phyloP scores from a whole-genome alignment of 306 rosid species.

The Glycyrrhiza uralensis region DNA sequence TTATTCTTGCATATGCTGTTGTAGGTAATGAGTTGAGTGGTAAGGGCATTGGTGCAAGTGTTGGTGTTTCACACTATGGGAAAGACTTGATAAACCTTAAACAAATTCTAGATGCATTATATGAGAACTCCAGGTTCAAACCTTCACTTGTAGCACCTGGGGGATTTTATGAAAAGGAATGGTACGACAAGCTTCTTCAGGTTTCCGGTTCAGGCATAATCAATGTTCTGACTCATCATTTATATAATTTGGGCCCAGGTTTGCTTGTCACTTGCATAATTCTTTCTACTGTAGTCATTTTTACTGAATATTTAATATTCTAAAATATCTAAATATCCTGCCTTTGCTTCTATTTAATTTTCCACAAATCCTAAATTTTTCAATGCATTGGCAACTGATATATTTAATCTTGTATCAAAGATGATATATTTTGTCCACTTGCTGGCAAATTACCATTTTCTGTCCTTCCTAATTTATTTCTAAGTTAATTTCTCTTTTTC shows the following conservation, averaged over 20 bases:
- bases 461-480: not conserved
- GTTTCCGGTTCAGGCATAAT: constrained; percentile 73
- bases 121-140: constrained; percentile 45
- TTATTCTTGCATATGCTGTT: constrained; percentile 23
- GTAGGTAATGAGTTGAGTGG: constrained; percentile 94
- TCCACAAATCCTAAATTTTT: not conserved
- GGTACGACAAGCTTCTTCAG: constrained; percentile 75
- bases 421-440: not conserved
- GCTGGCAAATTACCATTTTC: not conserved
- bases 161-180: constrained; percentile 72
- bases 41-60: constrained; percentile 72
- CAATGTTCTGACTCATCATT: constrained; percentile 75
- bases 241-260: constrained; percentile 95
- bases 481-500: constrained; percentile 19
- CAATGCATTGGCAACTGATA: not conserved
- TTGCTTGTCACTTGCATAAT: constrained; percentile 25
- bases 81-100: constrained; percentile 71
- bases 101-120: constrained; percentile 45
- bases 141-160: constrained; percentile 88
- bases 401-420: not conserved
- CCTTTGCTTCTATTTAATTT: not conserved
- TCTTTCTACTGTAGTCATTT: not conserved
- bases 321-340: not conserved
- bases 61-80: constrained; percentile 72
- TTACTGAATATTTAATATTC: constrained; percentile 6